Conservation (phyloP, 1,139 yeast species). For the Pichia terricola region DNA sequence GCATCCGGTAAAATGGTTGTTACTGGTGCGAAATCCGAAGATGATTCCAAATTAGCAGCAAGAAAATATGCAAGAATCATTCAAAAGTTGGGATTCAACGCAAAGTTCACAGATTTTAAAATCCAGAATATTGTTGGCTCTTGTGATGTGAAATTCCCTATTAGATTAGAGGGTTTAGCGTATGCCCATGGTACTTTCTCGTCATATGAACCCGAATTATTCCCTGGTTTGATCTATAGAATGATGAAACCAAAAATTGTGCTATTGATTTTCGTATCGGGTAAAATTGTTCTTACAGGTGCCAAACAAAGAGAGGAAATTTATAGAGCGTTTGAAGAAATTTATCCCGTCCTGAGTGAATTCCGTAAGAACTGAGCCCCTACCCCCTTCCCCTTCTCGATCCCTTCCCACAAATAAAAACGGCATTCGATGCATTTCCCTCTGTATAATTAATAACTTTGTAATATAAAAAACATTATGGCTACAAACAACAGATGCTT, state of each 20-base stretch:
- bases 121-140: constrained; percentile 98
- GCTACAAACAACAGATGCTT: no score
- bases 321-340: constrained; percentile 95
- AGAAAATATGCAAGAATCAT: constrained; percentile 96
- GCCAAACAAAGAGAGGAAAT: constrained; percentile 99
- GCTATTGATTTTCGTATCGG: constrained; percentile 88
- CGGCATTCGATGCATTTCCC: neutral
- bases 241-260: constrained; percentile 99
- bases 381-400: neutral
- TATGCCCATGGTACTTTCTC: constrained; percentile 99
- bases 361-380: constrained; percentile 63
- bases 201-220: constrained; percentile 94
- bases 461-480: neutral
- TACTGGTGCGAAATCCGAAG: constrained; percentile 98
- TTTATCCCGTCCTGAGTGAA: constrained; percentile 96
- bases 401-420: neutral
- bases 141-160: constrained; percentile 95
- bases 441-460: neutral
- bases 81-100: constrained; percentile 95
- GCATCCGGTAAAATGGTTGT: constrained; percentile 99
- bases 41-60: constrained; percentile 93
- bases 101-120: constrained; percentile 91
- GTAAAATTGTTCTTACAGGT: constrained; percentile 96
- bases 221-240: constrained; percentile 97
- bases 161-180: constrained; percentile 93